Percentiles rank a stretch among this genome's conserved stretches.
These are phyloP conservation scores for Sarocladium oryzae DNA, from an alignment of 2,329 filamentous ascomycete genomes.

Conservation along the genomic window DNA sequence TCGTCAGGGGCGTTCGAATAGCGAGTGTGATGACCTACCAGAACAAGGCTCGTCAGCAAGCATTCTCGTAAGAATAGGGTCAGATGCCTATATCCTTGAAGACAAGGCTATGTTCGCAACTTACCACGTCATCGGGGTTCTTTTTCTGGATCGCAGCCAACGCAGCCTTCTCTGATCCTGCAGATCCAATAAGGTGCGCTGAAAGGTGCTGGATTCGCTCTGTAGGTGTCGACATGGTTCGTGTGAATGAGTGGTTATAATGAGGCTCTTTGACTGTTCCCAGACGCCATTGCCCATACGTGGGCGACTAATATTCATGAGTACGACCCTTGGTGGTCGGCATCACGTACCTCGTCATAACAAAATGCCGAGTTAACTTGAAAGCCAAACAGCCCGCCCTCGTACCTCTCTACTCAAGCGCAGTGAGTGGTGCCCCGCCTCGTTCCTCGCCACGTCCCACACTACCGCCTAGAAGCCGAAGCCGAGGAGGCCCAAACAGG, in stretches of 20 bases:
- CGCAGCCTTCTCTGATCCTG: background rate
- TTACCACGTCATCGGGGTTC: constrained; percentile 88
- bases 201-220: background rate
- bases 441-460: background rate
- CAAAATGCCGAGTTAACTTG: background rate
- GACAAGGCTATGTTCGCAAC: background rate
- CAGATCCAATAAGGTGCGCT: background rate
- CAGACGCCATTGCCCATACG: background rate
- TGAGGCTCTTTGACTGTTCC: background rate
- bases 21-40: constrained; percentile 69
- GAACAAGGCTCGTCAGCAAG: background rate
- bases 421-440: background rate
- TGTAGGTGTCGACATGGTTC: background rate
- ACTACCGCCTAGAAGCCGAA: background rate
- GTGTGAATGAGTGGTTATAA: background rate
- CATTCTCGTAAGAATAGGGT: background rate
- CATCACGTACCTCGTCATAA: background rate
- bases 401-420: background rate
- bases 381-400: background rate
- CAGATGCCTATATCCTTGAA: background rate
- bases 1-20: constrained; percentile 79
- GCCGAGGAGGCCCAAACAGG: no score
- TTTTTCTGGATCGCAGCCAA: constrained; percentile 63
- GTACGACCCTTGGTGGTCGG: background rate
- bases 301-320: background rate